phyloP scores from a whole-genome alignment of 2,329 filamentous ascomycete genomes.

The Cladobotryum protrusum region DNA sequence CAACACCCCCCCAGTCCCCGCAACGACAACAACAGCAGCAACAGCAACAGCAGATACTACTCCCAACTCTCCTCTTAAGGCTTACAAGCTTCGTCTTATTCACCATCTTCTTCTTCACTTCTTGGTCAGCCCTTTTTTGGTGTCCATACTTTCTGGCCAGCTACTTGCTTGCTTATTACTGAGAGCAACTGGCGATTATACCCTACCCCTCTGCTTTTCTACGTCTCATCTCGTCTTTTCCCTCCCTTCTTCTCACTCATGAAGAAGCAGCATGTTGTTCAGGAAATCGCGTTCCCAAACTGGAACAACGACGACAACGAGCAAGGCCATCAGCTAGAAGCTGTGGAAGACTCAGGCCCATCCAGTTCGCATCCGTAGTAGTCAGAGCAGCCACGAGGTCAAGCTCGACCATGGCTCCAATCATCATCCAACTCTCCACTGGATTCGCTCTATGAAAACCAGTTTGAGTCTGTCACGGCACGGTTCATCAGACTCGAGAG shows the following conservation, averaged over 20 bases:
- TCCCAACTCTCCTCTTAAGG: too few relatives aligned
- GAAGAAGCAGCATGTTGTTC: slow-evolving; percentile 18
- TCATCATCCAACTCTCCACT: slow-evolving; percentile 3
- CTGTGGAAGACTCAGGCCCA: slow-evolving; percentile 21
- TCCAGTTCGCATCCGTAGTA: slow-evolving; percentile 3
- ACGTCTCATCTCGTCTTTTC: too few relatives aligned
- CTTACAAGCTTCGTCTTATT: too few relatives aligned
- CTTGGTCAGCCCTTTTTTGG: not conserved
- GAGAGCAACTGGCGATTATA: too few relatives aligned
- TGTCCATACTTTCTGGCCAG: not conserved
- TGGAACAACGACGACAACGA: slow-evolving; percentile 5
- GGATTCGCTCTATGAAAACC: slow-evolving; percentile 11
- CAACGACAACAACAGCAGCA: too few relatives aligned
- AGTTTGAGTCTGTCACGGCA: not conserved
- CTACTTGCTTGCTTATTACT: not conserved
- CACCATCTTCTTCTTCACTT: not conserved
- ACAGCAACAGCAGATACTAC: too few relatives aligned
- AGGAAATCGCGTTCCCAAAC: slow-evolving; percentile 13
- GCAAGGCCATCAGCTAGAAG: slow-evolving; percentile 19
- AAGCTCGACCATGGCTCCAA: slow-evolving; percentile 5
- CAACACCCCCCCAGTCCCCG: too few relatives aligned
- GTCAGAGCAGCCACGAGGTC: slow-evolving; percentile 1
- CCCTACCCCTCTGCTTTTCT: too few relatives aligned
- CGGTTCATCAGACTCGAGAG: not conserved
- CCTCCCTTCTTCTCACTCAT: slow-evolving; percentile 3